Evolutionary conservation across 2,329 filamentous ascomycete genomes (phyloP).

Genomic region (Alternaria brassicae): DNA sequence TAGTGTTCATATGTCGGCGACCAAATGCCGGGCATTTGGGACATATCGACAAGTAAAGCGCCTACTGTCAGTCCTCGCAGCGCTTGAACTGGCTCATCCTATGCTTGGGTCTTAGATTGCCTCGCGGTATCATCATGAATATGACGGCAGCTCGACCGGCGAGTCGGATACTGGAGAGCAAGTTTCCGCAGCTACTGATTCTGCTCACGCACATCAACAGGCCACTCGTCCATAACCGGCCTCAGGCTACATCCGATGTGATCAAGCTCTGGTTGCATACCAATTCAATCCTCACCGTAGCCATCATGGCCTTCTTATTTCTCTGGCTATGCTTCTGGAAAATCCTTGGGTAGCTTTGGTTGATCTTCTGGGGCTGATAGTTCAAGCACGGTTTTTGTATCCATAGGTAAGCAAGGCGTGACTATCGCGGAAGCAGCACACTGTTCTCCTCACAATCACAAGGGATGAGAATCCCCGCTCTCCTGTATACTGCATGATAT

Average conservation of each 20-base stretch:
- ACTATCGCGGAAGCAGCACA: not conserved
- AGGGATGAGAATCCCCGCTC: no score
- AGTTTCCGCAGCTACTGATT: not conserved
- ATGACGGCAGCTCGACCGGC: conserved; percentile 21
- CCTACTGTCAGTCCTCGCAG: not conserved
- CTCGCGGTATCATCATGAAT: conserved; percentile 31
- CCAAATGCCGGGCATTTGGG: not conserved
- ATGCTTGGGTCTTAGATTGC: conserved; percentile 39
- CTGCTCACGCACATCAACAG: not conserved
- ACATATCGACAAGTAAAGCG: not conserved
- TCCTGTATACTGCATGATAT: not conserved
- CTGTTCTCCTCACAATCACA: not conserved
- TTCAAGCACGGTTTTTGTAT: not conserved
- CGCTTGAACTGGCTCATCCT: conserved; percentile 23
- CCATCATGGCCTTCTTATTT: conserved; percentile 36
- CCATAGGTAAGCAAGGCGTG: not conserved
- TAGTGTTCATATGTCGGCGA: conserved; percentile 1
- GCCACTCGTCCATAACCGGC: conserved; percentile 38
- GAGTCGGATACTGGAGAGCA: conserved; percentile 15
- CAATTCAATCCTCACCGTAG: conserved; percentile 35
- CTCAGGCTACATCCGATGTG: conserved; percentile 40
- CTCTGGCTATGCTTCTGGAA: conserved; percentile 65
- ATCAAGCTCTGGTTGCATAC: conserved; percentile 38
- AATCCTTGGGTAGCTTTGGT: conserved; percentile 67
- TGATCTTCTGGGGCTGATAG: conserved; percentile 65